Evolutionary conservation across 805 yeast genomes (phyloP).

Genomic region (Candida odintsovae): DNA sequence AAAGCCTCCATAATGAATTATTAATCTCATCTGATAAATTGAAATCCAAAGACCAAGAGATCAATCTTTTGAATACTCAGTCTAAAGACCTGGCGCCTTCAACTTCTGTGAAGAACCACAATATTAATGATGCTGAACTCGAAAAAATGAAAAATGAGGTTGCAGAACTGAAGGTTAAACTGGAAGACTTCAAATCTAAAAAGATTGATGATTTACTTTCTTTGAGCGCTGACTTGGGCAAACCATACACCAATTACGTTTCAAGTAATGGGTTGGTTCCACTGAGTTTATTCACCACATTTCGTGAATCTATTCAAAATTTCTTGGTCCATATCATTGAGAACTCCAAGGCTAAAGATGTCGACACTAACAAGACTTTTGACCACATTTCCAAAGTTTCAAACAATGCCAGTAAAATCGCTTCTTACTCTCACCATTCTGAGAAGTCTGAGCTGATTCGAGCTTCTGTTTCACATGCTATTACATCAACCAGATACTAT

Average conservation of each 20-base stretch:
- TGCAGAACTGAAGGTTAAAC: constrained; percentile 45
- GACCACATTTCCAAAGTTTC: constrained; percentile 47
- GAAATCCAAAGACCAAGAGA: background rate
- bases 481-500: constrained; percentile 73
- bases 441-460: constrained; percentile 46
- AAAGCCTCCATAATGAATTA: constrained; percentile 1
- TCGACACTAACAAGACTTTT: constrained; percentile 34
- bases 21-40: background rate
- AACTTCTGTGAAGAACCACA: background rate
- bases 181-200: constrained; percentile 39
- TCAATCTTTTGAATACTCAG: background rate
- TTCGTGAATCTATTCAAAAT: constrained; percentile 44
- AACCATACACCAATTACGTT: constrained; percentile 24
- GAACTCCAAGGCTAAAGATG: constrained; percentile 15
- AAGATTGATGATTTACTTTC: constrained; percentile 24
- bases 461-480: constrained; percentile 65
- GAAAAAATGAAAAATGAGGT: constrained; percentile 32
- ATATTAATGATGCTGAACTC: constrained; percentile 25
- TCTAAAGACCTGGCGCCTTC: background rate
- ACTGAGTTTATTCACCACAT: constrained; percentile 34
- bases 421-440: constrained; percentile 25
- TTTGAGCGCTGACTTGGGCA: constrained; percentile 20
- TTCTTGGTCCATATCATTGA: constrained; percentile 32
- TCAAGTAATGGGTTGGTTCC: constrained; percentile 42
- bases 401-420: constrained; percentile 27